Base-by-base conservation (phyloP, 148 eudicot genomes). In the Vaccinium macrocarpon region DNA sequence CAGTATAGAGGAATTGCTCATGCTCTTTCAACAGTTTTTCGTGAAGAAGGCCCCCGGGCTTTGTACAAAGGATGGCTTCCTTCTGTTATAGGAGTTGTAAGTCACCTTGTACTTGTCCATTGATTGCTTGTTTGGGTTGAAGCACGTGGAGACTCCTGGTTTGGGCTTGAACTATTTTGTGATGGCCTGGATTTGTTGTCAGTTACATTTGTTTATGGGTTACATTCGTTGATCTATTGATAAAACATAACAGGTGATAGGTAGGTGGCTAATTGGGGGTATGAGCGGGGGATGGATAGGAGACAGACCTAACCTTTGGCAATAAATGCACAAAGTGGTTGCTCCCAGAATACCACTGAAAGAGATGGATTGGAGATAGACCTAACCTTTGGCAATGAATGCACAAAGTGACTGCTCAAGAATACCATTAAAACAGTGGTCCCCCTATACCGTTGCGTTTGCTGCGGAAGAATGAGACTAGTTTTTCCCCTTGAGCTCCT, bases 21-120 rank as follows among this genome's bases (percentile, higher is more conserved):
- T 91, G 98, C 98, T 82, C 91, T 96, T 61, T 81, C 83, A 46
- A 92, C 98, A 38, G 98, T 94, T 71, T 83, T 92, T 35, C 89
- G 89, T 62, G 95, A 96, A 85, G 98, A 95, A 88, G 98, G 98
- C 21, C 89, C 93, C 16, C 93, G 98, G 23, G 98, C 98, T 53
- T 79, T 94, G 80, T 94, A 95, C 89, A 95, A 90, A 83, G 98
- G 98, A 52, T 96, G 98, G 96, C 96, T 96, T 80, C 98, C 98
- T 88, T 96, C 98, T 64, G 98, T 96, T 56, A 96, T 96, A n/a
- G 98, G 98, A 83, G 96, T 96, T 90, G 98, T 95, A 90, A 92
- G 96, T 90, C 46, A 42, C 72, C 46, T 25, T 56, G 32, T 53
- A 55, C 18, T 21, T 8, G 25, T 70, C 13, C 23, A 73, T 56